Percentiles rank a stretch among this genome's conserved stretches.
Conservation (phyloP, 768 basidiomycete genomes). For the Auricularia cornea region DNA sequence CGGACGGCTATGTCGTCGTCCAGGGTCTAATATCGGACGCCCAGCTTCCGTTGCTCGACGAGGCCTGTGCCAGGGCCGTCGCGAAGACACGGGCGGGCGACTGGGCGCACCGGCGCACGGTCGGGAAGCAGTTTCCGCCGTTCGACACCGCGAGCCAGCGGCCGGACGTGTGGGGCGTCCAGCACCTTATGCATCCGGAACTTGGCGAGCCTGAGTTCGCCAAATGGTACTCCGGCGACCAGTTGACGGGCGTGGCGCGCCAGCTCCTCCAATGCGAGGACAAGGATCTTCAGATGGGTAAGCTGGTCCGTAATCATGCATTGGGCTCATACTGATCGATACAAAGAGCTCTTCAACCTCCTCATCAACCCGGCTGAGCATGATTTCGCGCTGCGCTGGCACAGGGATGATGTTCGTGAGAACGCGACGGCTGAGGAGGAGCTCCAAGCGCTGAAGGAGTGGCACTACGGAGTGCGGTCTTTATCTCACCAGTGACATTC, state of each 20-base stretch:
- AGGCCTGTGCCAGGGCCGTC: constrained; percentile 45
- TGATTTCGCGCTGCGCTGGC: constrained; percentile 70
- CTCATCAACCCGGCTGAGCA: constrained; percentile 59
- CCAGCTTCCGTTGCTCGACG: constrained; percentile 28
- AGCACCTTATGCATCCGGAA: constrained; percentile 74
- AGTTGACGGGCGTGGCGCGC: constrained; percentile 34
- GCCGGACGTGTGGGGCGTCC: constrained; percentile 73
- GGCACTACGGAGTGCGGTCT: constrained; percentile 57
- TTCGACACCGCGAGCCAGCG: constrained; percentile 37
- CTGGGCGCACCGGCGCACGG: constrained; percentile 61
- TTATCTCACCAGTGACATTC: neutral
- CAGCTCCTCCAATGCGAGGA: constrained; percentile 49
- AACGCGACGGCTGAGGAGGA: constrained; percentile 55
- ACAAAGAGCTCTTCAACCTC: constrained; percentile 63
- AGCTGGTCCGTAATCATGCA: constrained; percentile 12
- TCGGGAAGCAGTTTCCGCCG: constrained; percentile 75
- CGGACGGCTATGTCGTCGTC: constrained; percentile 59
- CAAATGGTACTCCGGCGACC: constrained; percentile 57
- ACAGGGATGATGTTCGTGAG: constrained; percentile 65
- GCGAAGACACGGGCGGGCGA: constrained; percentile 45
- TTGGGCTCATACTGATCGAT: neutral
- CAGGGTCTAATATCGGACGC: constrained; percentile 42
- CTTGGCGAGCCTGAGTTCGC: constrained; percentile 52
- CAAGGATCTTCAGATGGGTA: constrained; percentile 66
- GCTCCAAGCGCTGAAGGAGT: constrained; percentile 41